phyloP scores from a whole-genome alignment of 495 filamentous ascomycete species.

The Neurospora sp. region DNA sequence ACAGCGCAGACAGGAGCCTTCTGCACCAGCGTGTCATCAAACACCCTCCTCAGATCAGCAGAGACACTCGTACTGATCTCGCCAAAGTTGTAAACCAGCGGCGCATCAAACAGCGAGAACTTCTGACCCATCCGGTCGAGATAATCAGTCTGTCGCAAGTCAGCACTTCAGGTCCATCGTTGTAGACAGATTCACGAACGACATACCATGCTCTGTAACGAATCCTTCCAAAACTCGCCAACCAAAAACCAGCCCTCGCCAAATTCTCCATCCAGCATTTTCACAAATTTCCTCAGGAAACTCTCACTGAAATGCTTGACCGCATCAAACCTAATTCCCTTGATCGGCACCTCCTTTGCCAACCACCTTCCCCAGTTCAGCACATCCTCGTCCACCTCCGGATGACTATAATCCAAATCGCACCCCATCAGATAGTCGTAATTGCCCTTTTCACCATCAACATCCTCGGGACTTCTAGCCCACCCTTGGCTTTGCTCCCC shows the following conservation, averaged over 20 bases:
- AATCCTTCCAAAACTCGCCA: constrained; percentile 61
- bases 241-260: constrained; percentile 54
- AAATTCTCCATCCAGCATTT: constrained; percentile 37
- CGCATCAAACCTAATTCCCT: constrained; percentile 66
- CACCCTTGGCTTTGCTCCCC: constrained; percentile 52
- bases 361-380: constrained; percentile 62
- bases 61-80: constrained; percentile 38
- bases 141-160: constrained; percentile 28
- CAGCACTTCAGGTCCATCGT: neutral
- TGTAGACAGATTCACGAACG: neutral
- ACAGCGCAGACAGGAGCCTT: constrained; percentile 49
- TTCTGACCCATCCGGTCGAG: constrained; percentile 47
- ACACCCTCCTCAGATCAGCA: constrained; percentile 52
- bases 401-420: constrained; percentile 57
- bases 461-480: constrained; percentile 41
- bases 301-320: constrained; percentile 59
- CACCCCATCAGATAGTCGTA: constrained; percentile 52
- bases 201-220: constrained; percentile 35
- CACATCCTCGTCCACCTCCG: constrained; percentile 54
- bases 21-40: constrained; percentile 51
- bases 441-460: constrained; percentile 58
- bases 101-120: constrained; percentile 55
- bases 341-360: constrained; percentile 42
- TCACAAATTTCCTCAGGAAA: constrained; percentile 53
- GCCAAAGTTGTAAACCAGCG: constrained; percentile 56